Evolutionary conservation across 257 asterid genomes (phyloP).

Genomic region (Misopates orontium): DNA sequence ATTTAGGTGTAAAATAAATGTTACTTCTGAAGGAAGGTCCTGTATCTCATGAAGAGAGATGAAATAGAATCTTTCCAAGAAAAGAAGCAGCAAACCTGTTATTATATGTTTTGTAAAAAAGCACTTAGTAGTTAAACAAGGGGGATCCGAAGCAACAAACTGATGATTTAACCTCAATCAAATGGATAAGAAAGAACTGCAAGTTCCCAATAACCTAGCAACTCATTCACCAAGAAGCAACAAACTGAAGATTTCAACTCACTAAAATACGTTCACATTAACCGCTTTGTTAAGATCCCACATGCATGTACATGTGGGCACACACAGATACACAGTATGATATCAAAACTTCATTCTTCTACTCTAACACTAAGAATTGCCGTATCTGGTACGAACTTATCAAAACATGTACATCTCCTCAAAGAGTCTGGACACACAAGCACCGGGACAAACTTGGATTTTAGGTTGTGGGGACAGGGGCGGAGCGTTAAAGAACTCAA

Average conservation of each 20-base stretch:
- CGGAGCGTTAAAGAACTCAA: background rate
- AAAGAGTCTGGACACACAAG: background rate
- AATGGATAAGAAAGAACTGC: background rate
- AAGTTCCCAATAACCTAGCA: conserved; percentile 14
- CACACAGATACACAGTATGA: background rate
- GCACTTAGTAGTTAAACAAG: background rate
- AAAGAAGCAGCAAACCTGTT: background rate
- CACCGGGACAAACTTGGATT: background rate
- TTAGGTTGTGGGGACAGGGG: background rate
- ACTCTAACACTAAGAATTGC: background rate
- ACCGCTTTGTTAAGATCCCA: background rate
- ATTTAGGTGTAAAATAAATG: background rate
- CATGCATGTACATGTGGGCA: too few species aligned
- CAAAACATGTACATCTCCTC: conserved; percentile 3
- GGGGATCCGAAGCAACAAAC: background rate
- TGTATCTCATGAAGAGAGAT: background rate
- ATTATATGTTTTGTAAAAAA: background rate
- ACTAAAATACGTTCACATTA: background rate
- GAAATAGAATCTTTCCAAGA: background rate
- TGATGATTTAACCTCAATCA: background rate
- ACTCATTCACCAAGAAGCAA: conserved; percentile 10
- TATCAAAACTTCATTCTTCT: background rate
- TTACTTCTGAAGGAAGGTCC: background rate
- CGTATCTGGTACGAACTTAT: background rate
- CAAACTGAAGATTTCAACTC: background rate